Evolutionary conservation across 306 rosid genomes (phyloP).

Genomic region (Sindora glabra): DNA sequence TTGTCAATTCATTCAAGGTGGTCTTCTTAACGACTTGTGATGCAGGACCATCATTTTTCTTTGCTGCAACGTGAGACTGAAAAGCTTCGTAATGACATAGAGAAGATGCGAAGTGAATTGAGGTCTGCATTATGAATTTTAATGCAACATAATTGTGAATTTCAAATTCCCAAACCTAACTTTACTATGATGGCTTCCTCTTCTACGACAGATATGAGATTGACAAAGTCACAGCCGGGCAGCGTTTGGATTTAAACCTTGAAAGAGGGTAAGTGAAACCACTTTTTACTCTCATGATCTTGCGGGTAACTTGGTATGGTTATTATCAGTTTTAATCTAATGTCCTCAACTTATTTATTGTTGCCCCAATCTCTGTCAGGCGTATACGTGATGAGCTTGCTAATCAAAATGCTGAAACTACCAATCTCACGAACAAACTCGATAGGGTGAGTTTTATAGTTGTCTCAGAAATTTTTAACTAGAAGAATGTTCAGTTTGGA

Average conservation of each 20-base stretch:
- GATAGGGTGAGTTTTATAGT: slow-evolving; percentile 37
- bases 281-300: background rate
- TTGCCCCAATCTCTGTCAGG: slow-evolving; percentile 22
- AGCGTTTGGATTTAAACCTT: slow-evolving; percentile 62
- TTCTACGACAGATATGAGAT: slow-evolving; percentile 40
- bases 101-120: slow-evolving; percentile 68
- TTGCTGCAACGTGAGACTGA: slow-evolving; percentile 58
- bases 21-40: slow-evolving; percentile 1
- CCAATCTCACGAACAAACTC: slow-evolving; percentile 51
- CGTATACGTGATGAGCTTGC: slow-evolving; percentile 59
- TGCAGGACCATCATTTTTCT: slow-evolving; percentile 62
- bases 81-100: slow-evolving; percentile 51
- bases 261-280: slow-evolving; percentile 49
- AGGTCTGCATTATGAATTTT: slow-evolving; percentile 35
- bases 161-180: background rate
- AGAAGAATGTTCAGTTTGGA: background rate
- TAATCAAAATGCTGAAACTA: slow-evolving; percentile 53
- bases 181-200: background rate
- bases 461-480: background rate
- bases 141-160: background rate
- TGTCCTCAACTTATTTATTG: background rate
- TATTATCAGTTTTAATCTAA: background rate
- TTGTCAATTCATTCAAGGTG: background rate
- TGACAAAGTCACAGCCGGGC: slow-evolving; percentile 68
- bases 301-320: background rate